phyloP scores from a whole-genome alignment of 352 stramenopile species.

The Phytophthora crassamura region DNA sequence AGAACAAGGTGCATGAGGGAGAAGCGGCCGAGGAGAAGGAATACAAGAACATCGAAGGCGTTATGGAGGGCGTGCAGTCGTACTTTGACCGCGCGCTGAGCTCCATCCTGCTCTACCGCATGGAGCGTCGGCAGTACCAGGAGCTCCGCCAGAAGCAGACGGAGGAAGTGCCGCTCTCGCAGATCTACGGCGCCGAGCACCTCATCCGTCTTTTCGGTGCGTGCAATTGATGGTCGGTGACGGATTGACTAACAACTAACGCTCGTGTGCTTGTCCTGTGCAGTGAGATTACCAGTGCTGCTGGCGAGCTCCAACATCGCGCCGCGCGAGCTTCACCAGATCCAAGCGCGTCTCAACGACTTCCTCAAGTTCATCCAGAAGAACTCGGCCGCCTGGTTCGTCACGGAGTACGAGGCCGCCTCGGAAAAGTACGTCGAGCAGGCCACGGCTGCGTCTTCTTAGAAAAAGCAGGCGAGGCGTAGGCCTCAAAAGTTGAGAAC shows the following conservation, averaged over 20 bases:
- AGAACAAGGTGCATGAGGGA: conserved; percentile 62
- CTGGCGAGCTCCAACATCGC: conserved; percentile 66
- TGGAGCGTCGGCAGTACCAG: conserved; percentile 92
- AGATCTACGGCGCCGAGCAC: conserved; percentile 93
- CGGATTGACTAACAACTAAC: no score
- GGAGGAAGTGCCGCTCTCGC: conserved; percentile 68
- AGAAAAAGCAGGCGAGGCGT: no score
- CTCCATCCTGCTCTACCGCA: conserved; percentile 91
- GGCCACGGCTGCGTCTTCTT: conserved; percentile 28
- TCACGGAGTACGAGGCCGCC: conserved; percentile 67
- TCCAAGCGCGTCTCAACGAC: conserved; percentile 79
- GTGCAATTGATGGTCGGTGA: conserved; percentile 13
- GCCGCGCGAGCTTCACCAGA: conserved; percentile 63
- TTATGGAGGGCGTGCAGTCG: conserved; percentile 86
- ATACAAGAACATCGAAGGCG: conserved; percentile 83
- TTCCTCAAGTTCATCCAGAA: conserved; percentile 89
- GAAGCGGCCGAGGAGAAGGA: conserved; percentile 74
- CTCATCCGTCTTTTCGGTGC: conserved; percentile 91
- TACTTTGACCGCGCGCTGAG: conserved; percentile 92
- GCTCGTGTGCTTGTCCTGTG: conserved; percentile 2
- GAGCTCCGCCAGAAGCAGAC: conserved; percentile 66
- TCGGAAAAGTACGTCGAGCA: conserved; percentile 67
- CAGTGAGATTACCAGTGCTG: conserved; percentile 85
- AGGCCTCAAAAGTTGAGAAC: no score
- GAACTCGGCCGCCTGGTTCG: conserved; percentile 71